Percentiles rank a stretch among this genome's conserved stretches.
Conservation (phyloP, 495 filamentous ascomycete species). For the Cercophora samala region DNA sequence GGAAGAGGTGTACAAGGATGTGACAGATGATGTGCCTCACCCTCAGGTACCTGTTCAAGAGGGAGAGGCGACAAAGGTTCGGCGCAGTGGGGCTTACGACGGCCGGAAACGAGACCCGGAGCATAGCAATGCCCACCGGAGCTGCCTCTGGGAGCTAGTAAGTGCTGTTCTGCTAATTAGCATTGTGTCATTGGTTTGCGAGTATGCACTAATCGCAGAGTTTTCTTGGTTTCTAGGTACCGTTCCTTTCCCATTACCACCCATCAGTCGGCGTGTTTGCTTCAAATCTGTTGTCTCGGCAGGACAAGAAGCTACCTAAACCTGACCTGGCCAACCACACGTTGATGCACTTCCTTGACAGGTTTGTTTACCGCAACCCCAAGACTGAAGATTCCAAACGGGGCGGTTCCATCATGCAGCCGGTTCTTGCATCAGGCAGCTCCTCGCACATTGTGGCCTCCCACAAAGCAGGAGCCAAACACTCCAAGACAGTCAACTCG, state of each 20-base stretch:
- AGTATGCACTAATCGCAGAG: neutral
- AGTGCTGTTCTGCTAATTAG: slow-evolving; percentile 21
- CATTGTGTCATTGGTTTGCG: neutral
- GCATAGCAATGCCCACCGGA: slow-evolving; percentile 83
- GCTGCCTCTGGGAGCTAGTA: slow-evolving; percentile 89
- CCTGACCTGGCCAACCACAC: slow-evolving; percentile 85
- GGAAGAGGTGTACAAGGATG: slow-evolving; percentile 51
- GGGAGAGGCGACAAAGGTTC: slow-evolving; percentile 14
- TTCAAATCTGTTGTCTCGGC: slow-evolving; percentile 58
- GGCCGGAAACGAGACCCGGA: slow-evolving; percentile 86
- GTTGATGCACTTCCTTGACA: slow-evolving; percentile 91
- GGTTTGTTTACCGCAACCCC: slow-evolving; percentile 90
- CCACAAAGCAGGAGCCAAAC: slow-evolving; percentile 47
- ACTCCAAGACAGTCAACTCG: slow-evolving; percentile 65
- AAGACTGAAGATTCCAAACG: slow-evolving; percentile 62
- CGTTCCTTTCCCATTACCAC: slow-evolving; percentile 81
- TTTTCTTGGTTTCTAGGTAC: slow-evolving; percentile 42
- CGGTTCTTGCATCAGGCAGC: slow-evolving; percentile 64
- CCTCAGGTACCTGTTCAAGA: slow-evolving; percentile 39
- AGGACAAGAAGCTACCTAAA: slow-evolving; percentile 67
- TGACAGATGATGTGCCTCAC: slow-evolving; percentile 66
- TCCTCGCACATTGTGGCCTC: slow-evolving; percentile 63
- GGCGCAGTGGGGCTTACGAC: slow-evolving; percentile 57
- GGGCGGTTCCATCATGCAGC: slow-evolving; percentile 94
- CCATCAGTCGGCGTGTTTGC: slow-evolving; percentile 93